phyloP scores from a whole-genome alignment of 1,139 yeast species.

The Fermentozyma sake region DNA sequence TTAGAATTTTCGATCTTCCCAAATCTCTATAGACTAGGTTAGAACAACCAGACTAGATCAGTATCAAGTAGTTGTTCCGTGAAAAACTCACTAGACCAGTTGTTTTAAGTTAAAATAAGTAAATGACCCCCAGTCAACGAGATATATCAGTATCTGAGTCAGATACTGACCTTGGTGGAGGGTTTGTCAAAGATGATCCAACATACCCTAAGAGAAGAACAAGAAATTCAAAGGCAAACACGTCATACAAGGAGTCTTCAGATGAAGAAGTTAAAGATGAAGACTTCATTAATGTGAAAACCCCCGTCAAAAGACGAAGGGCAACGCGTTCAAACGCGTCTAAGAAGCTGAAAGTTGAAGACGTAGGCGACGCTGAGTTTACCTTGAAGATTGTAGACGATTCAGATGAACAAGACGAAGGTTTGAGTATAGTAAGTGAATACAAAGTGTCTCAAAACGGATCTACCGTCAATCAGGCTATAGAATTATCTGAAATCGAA shows the following conservation, averaged over 20 bases:
- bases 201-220: constrained; percentile 13
- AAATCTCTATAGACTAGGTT: no score
- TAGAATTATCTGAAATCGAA: constrained; percentile 19
- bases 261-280: constrained; percentile 15
- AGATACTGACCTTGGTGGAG: no score
- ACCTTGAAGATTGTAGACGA: constrained; percentile 20
- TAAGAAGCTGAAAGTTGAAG: constrained; percentile 10
- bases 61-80: no score
- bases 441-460: constrained; percentile 12
- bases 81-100: background rate
- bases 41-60: no score
- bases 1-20: no score
- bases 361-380: constrained; percentile 18
- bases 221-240: constrained; percentile 14
- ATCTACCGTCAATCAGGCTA: constrained; percentile 18
- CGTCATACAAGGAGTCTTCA: constrained; percentile 20
- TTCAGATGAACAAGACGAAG: constrained; percentile 18
- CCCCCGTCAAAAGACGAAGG: constrained; percentile 12
- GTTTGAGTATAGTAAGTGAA: constrained; percentile 4
- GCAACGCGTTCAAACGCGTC: constrained; percentile 14
- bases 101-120: no score
- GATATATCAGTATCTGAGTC: no score
- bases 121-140: constrained; percentile 1
- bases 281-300: constrained; percentile 12
- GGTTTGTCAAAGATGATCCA: constrained; percentile 40